Conservation (phyloP, 768 basidiomycete species). For the Tulasnella sp. region DNA sequence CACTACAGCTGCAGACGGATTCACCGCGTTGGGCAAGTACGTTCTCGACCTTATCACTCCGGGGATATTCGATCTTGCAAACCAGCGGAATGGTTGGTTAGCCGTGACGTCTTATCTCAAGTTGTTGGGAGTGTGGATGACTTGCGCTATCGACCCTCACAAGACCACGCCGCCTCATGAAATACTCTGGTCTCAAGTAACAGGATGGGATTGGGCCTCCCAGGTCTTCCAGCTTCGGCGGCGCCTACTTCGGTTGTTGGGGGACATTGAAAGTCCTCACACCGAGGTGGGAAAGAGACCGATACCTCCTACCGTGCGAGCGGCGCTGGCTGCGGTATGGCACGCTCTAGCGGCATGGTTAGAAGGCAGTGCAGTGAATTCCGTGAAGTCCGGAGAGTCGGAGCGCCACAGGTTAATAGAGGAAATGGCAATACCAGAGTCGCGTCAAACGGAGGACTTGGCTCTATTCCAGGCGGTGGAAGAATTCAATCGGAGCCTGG, state of each 20-base stretch:
- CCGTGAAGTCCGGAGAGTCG: conserved; percentile 57
- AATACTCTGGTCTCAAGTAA: conserved; percentile 82
- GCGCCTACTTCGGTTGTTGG: not conserved
- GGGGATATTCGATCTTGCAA: not conserved
- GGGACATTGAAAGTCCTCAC: conserved; percentile 28
- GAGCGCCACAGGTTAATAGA: conserved; percentile 46
- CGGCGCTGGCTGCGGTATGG: conserved; percentile 46
- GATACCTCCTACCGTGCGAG: conserved; percentile 16
- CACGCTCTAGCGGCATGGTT: conserved; percentile 62
- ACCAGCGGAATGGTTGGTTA: not conserved
- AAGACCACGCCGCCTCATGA: conserved; percentile 80
- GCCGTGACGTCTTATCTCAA: conserved; percentile 42
- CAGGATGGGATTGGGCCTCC: conserved; percentile 70
- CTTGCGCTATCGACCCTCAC: conserved; percentile 89
- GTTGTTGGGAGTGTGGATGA: conserved; percentile 67
- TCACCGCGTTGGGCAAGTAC: conserved; percentile 46
- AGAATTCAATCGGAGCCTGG: not conserved
- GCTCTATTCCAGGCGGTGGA: not conserved
- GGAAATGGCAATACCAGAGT: conserved; percentile 13
- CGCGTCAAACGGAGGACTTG: not conserved
- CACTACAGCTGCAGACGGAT: conserved; percentile 56
- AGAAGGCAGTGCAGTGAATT: conserved; percentile 73
- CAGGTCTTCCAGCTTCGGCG: conserved; percentile 44
- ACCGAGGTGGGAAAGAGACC: conserved; percentile 35
- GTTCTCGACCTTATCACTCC: conserved; percentile 24